Base-by-base conservation (phyloP, 768 basidiomycete genomes). In the Tylopilus plumbeoviolaceoides region DNA sequence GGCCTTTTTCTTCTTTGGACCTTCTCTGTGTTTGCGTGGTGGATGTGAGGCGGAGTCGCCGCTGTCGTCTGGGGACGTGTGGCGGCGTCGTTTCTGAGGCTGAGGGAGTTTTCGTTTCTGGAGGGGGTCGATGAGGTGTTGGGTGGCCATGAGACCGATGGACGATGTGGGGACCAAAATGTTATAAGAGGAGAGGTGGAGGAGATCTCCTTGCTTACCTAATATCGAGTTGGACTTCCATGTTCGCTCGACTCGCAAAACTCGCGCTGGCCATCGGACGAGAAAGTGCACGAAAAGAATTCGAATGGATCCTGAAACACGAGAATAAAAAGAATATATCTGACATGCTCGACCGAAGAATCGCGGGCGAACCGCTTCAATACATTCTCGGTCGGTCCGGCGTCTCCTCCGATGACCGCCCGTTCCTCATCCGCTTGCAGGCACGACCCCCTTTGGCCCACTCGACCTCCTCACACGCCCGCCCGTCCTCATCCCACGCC, bases 1-100 rank as follows among this genome's bases (percentile, higher is more conserved):
- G 0, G 93, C 92, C 71, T 95, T 94, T 79, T 94, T 95, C 81
- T 94, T 95, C 81, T 89, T 92, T 30, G 87, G 88, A 1, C 83
- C 84, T 50, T 89, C 86, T 66, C 83, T 80, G 67, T 75, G 75
- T 61, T 84, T 87, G 59, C 79, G 76, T 8, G 71, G 70, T 12
- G 62, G 70, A 31, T 73, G 68, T 20, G 67, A 65, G 43, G 75
- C 63, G 6, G 78, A 74, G 59, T 79, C 77, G 57, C 76, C 73
- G 59, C 78, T 74, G 55, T 79, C 80, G 51, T 85, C 84, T 60
- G 78, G 76, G 44, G 82, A 78, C 40, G 78, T 76, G 25, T 78
- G 77, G 65, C 86, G 83, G 65, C 82, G 83, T 48, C 87, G 81
- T 66, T 87, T 87, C 17, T 70, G 50, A 0, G 18, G 18, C 7